Evolutionary conservation across 129 eudicot genomes (phyloP), one percentile per base, ranked within the genome.

Genomic region (Arctium lappa): DNA sequence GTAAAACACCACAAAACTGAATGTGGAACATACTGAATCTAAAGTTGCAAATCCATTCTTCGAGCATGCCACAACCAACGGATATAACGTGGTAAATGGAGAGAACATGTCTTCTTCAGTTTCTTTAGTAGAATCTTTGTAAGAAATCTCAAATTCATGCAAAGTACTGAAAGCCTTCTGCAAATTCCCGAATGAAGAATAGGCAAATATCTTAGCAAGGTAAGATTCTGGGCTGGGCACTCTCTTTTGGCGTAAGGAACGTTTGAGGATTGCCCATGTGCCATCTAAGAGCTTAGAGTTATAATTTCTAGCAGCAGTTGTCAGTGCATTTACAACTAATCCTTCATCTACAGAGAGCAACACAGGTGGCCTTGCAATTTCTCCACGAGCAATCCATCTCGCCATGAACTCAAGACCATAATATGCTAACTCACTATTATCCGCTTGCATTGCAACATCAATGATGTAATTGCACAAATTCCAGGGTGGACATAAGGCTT

Each of bases 21-120:
- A 76, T 48, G 68, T 27, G 39, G 77, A 34, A 84, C 96, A 18
- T 89, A 96, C 99, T 15, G 83, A 31, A 86, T 96, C 99, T 81
- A 93, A 86, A 46, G 93, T 85, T 69, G 44, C 77, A 87, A 84
- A 96, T 16, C 97, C 97, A 8, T 90, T 84, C 87, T 86, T 92
- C 77, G 93, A 83, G 82, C 98, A 90, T 30, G 99, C 98, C 73
- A 89, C 62, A n/a, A 91, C 99, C 82, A 96, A 89, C 3, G 99
- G 99, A 80, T 89, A 71, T 18, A 96, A 85, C n/a, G 94, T 81
- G 31, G 94, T 84, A 78, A 96, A 96, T n/a, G 99, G 99, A 72
- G 95, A 93, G 80, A 96, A 91, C 69, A 95, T 77, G 31, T 84
- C 97, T 75, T 89, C 89, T 37, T 50, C 90, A 22, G 79, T 85